Evolutionary conservation across 208 protist species (phyloP), one percentile per base, ranked within the genome.

Genomic region (Leishmania gerbilli): DNA sequence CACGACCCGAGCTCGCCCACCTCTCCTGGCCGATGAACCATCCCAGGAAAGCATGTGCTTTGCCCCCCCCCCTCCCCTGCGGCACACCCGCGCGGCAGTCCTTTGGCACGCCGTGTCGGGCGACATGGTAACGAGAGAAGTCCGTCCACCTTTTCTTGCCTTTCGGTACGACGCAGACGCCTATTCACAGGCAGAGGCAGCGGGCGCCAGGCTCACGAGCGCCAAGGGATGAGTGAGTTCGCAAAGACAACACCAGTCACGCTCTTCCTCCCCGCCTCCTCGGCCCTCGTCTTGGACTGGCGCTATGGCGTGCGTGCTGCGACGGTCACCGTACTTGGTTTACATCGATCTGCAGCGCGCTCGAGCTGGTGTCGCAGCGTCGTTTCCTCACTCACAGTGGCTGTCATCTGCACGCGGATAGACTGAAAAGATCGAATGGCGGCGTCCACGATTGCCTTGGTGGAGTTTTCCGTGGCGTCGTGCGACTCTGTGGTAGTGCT

Each of bases 281-380:
- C 17, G 17, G 13, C 15, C 13, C 15, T 76, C 40, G 2, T 47
- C 40, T 17, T 76, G 19, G 8, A 64, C 31, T 76, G 49, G 5
- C 17, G 31, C 72, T 62, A 11, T 40, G 51, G 31, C 27, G 19
- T 13, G 9, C 2, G 72, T 76, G 31, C 21, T 62, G 13, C n/a
- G 8, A 1, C 27, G 27, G 55, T 65, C 0, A 8, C 11, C 34
- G 34, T 40, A 9, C 21, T 77, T 49, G 27, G 75, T 69, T 51
- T 69, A 79, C 75, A 79, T 79, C 75, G 75, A 42, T 49, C 27
- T 67, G 37, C 58, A 67, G 58, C 56, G 53, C 42, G 27, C n/a
- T 79, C 58, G 6, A 79, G 75, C 24, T 79, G 75, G 9, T 42
- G 58, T n/a, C 5, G 56, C 21, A 79, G 55, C 24, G 56, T 21